Evolutionary conservation across 1,284 basidiomycete genomes (phyloP).

Genomic region (Sanghuangporus baumii): DNA sequence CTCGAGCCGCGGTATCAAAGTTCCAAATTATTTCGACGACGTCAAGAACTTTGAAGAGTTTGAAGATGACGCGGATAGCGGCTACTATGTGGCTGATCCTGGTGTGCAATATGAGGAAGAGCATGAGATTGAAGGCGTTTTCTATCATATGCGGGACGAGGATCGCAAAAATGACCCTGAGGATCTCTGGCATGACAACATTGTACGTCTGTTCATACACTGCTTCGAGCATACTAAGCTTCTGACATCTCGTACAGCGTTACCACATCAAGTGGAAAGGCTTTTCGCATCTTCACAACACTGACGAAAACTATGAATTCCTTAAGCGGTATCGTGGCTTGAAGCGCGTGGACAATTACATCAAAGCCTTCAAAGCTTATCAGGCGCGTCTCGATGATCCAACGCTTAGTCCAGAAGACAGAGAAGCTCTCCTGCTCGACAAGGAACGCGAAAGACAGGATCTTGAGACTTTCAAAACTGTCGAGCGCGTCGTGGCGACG

Average conservation of each 20-base stretch:
- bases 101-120: constrained; percentile 56
- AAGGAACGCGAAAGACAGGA: constrained; percentile 88
- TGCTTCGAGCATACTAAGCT: constrained; percentile 12
- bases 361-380: constrained; percentile 80
- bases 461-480: constrained; percentile 85
- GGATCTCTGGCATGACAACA: constrained; percentile 81
- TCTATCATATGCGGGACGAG: constrained; percentile 80
- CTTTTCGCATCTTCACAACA: constrained; percentile 93
- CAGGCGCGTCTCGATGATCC: constrained; percentile 65
- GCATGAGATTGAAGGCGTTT: constrained; percentile 87
- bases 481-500: constrained; percentile 88
- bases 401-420: constrained; percentile 79
- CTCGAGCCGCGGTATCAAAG: constrained; percentile 74
- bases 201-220: constrained; percentile 47
- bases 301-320: constrained; percentile 95
- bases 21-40: constrained; percentile 83
- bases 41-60: constrained; percentile 78
- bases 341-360: constrained; percentile 99
- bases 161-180: constrained; percentile 67
- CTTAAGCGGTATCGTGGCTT: constrained; percentile 89
- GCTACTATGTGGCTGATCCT: constrained; percentile 47
- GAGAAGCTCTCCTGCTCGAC: constrained; percentile 85
- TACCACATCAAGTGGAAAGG: constrained; percentile 97
- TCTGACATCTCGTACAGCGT: constrained; percentile 44
- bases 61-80: constrained; percentile 54